These are phyloP conservation scores for Ceratocystis cubensis DNA, from an alignment of 2,329 filamentous ascomycete genomes.

Conservation along the genomic window DNA sequence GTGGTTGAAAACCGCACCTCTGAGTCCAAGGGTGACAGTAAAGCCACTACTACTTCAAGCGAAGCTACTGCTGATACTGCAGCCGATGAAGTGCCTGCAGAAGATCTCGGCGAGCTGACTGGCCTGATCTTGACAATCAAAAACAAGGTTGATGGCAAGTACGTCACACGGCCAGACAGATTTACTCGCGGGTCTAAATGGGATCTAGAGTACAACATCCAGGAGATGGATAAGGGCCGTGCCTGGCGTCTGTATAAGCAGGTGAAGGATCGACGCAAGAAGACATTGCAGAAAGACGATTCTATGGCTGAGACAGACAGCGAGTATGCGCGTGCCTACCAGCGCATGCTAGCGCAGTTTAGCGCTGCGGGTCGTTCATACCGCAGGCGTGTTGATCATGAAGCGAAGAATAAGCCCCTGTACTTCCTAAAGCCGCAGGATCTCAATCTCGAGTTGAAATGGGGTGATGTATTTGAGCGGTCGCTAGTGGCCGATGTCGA, in stretches of 20 bases:
- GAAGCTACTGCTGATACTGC: neutral
- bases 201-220: slow-evolving; percentile 66
- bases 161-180: slow-evolving; percentile 47
- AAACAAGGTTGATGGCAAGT: slow-evolving; percentile 56
- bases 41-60: neutral
- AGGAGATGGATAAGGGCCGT: slow-evolving; percentile 41
- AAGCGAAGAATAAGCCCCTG: slow-evolving; percentile 37
- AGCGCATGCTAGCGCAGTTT: slow-evolving; percentile 35
- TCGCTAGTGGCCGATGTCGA: neutral
- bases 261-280: slow-evolving; percentile 44
- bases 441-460: slow-evolving; percentile 28
- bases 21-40: slow-evolving; percentile 1
- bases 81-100: neutral
- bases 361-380: slow-evolving; percentile 46
- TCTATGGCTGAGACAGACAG: slow-evolving; percentile 28
- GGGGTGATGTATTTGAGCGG: slow-evolving; percentile 28
- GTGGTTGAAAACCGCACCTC: slow-evolving; percentile 26
- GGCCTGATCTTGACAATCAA: slow-evolving; percentile 60
- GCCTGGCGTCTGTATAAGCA: slow-evolving; percentile 43
- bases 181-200: slow-evolving; percentile 41
- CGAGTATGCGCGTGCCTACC: slow-evolving; percentile 33
- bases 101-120: slow-evolving; percentile 35
- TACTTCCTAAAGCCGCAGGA: slow-evolving; percentile 33
- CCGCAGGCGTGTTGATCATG: slow-evolving; percentile 41
- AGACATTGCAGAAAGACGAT: slow-evolving; percentile 28